Base-by-base conservation (phyloP, 2,329 filamentous ascomycete species). In the Trichoderma arundinaceum region DNA sequence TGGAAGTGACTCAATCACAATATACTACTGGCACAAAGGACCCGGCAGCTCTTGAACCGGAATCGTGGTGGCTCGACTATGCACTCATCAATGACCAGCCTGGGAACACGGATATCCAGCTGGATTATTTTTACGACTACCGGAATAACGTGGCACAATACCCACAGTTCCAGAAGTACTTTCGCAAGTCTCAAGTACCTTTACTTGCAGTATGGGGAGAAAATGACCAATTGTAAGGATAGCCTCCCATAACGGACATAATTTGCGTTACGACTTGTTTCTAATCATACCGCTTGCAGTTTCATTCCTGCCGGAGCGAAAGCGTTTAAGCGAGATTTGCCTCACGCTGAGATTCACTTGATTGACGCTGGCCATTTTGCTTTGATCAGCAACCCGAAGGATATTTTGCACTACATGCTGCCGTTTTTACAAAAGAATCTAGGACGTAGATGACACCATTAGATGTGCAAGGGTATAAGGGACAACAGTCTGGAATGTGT, bases 361-460 rank as follows among this genome's bases (percentile, higher is more conserved):
- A 70, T 88, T 48, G 84, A 88, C 72, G 81, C 80, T 1, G 84
- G 84, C 0, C 85, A 88, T 75, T 88, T 88, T 77, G 82, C 84
- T 38, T 15, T 53, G 1, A 44, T 62, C 10, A 62, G 48, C 28
- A 53, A 62, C 10, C n/a, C n/a, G 0, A 53, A 44, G 28, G 38
- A 44, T 1, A 44, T 53, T 3, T 3, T 53, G 39, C 38, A 62
- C 9, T 62, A 22, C 12, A 62, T 53, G 59, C 4, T 52, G 19
- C 48, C 48, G 1, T 62, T 62, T 15, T 8, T 44, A 1, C 10
- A 53, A 19, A 62, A 53, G 13, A 17, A 12, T 35, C 12, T 53
- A 7, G 10, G 35, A 5, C 41, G 9, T 7, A 38, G 22, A 3
- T 17, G 9, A 22, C 33, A 51, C 8, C 13, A 13, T 3, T 51